These are phyloP conservation scores for Pelagophyceae sp. DNA, from an alignment of 352 stramenopile genomes.

Conservation along the genomic window DNA sequence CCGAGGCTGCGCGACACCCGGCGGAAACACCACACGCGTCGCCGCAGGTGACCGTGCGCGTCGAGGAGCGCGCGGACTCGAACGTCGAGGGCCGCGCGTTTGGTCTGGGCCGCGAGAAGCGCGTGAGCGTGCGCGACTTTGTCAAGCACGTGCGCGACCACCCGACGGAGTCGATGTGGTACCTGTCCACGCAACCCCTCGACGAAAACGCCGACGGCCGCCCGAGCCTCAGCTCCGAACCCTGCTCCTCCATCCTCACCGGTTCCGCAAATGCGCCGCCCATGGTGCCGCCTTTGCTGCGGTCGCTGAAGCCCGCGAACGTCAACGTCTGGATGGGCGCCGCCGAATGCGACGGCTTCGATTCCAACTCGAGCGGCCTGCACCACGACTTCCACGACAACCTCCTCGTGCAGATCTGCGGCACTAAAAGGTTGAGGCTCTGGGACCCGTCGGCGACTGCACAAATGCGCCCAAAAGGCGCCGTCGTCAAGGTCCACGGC, in stretches of 20 bases:
- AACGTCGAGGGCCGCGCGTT: constrained; percentile 49
- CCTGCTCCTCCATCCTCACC: constrained; percentile 51
- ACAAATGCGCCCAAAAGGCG: constrained; percentile 64
- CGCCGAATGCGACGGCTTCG: too few species aligned
- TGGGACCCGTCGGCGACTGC: constrained; percentile 61
- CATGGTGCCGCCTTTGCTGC: constrained; percentile 52
- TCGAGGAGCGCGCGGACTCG: constrained; percentile 50
- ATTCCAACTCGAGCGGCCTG: constrained; percentile 62
- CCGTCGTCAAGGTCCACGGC: constrained; percentile 56
- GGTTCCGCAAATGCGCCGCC: constrained; percentile 31
- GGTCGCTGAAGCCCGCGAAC: constrained; percentile 65
- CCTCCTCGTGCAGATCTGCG: constrained; percentile 69
- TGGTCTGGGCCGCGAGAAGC: constrained; percentile 56
- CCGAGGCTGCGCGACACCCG: too few species aligned
- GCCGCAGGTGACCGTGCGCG: too few species aligned
- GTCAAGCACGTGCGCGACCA: constrained; percentile 48
- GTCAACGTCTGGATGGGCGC: constrained; percentile 80
- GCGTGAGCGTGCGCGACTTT: constrained; percentile 58
- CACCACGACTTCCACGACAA: constrained; percentile 83
- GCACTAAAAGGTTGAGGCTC: constrained; percentile 72
- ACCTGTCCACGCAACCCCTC: constrained; percentile 73
- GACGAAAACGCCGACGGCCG: constrained; percentile 53
- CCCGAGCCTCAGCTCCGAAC: constrained; percentile 61
- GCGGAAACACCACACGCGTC: too few species aligned
- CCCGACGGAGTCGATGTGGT: constrained; percentile 48